A percentile compares a stretch with the other conserved stretches of the same genome.
Evolutionary conservation across 768 basidiomycete genomes (phyloP).

Genomic region (Lactifluus hygrophoroides): DNA sequence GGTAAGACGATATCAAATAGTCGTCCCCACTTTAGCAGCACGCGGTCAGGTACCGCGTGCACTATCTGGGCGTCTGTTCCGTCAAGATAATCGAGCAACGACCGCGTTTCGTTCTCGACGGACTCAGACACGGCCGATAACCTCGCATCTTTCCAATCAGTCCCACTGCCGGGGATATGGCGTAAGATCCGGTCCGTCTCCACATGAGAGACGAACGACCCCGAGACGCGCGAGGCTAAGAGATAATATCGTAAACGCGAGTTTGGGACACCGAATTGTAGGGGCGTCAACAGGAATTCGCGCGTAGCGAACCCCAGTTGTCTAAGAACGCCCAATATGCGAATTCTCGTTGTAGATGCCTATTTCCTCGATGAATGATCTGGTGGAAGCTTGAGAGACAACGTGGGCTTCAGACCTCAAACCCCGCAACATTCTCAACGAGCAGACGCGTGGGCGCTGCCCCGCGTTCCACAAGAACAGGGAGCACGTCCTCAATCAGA

Average conservation of each 20-base stretch:
- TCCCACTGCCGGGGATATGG: conserved; percentile 43
- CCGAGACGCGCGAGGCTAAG: conserved; percentile 47
- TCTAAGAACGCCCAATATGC: conserved; percentile 44
- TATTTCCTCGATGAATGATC: conserved; percentile 24
- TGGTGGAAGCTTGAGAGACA: not conserved
- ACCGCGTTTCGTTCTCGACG: conserved; percentile 2
- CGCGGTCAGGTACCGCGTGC: conserved; percentile 46
- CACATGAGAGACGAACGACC: conserved; percentile 28
- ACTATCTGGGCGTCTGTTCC: conserved; percentile 7
- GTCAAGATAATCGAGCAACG: conserved; percentile 39
- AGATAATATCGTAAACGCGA: conserved; percentile 77
- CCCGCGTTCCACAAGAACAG: conserved; percentile 38
- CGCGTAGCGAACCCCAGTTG: conserved; percentile 45
- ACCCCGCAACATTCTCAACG: conserved; percentile 77
- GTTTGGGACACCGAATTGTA: conserved; percentile 76
- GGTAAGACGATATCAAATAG: conserved; percentile 74
- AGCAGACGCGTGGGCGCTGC: conserved; percentile 52
- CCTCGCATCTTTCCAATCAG: conserved; percentile 37
- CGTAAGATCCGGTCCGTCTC: conserved; percentile 33
- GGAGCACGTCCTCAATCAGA: conserved; percentile 54
- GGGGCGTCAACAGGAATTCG: conserved; percentile 64
- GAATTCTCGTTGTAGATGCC: conserved; percentile 55
- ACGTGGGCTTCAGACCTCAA: conserved; percentile 46
- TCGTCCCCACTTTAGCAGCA: conserved; percentile 66
- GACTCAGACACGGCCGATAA: conserved; percentile 5